Evolutionary conservation across 495 filamentous ascomycete genomes (phyloP).

Genomic region (Xylaria cubensis): DNA sequence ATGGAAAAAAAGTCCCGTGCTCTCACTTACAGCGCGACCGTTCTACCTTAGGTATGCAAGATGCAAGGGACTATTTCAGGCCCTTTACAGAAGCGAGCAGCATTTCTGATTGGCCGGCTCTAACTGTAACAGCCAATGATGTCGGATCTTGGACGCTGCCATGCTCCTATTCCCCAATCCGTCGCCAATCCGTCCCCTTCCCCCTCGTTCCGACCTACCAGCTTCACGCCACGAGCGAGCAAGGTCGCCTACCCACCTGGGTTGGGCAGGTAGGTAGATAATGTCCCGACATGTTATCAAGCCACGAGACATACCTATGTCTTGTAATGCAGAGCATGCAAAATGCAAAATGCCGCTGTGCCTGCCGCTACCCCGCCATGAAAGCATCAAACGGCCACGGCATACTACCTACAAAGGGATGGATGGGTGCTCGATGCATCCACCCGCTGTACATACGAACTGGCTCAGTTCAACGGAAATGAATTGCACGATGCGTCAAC

Average conservation of each 20-base stretch:
- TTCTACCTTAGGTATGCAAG: neutral
- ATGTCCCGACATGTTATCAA: neutral
- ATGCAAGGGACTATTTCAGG: slow-evolving; percentile 30
- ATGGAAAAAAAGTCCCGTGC: slow-evolving; percentile 25
- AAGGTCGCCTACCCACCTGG: neutral
- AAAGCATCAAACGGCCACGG: slow-evolving; percentile 9
- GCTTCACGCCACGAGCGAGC: neutral
- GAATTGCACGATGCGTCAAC: slow-evolving; percentile 11
- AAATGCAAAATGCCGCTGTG: no score
- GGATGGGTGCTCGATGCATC: neutral
- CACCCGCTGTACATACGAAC: neutral
- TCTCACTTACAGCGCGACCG: slow-evolving; percentile 16
- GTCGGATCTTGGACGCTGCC: neutral
- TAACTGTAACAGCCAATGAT: slow-evolving; percentile 7
- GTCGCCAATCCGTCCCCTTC: neutral
- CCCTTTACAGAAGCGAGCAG: slow-evolving; percentile 28
- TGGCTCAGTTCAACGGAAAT: neutral
- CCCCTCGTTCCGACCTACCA: slow-evolving; percentile 14
- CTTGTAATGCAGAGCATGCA: slow-evolving; percentile 1
- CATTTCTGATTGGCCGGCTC: slow-evolving; percentile 16
- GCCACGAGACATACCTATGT: neutral
- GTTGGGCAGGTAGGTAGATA: slow-evolving; percentile 2
- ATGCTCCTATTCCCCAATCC: neutral
- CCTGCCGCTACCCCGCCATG: slow-evolving; percentile 13
- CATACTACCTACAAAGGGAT: neutral